Evolutionary conservation across 2,329 filamentous ascomycete species (phyloP).

Genomic region (Alternaria burnsii): DNA sequence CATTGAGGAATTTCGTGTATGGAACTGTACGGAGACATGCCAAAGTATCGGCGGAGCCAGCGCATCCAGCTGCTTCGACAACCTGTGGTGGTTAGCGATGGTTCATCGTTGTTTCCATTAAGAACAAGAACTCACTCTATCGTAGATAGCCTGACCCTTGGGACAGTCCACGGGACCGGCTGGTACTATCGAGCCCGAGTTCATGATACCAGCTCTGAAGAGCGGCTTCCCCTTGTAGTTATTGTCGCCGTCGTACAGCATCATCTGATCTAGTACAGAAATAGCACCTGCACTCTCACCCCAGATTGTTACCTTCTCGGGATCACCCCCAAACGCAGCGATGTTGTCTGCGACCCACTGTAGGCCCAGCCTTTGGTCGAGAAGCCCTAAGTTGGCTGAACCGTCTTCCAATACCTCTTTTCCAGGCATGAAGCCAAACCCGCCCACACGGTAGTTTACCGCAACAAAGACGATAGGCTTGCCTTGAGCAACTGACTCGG

Average conservation of each 20-base stretch:
- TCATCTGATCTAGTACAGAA: constrained; percentile 79
- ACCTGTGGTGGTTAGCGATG: constrained; percentile 62
- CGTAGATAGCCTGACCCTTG: constrained; percentile 68
- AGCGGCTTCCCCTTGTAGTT: constrained; percentile 77
- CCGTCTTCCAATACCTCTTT: constrained; percentile 73
- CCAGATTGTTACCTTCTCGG: constrained; percentile 80
- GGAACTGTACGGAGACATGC: constrained; percentile 58
- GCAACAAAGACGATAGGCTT: constrained; percentile 78
- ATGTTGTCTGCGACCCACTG: constrained; percentile 84
- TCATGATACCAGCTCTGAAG: constrained; percentile 82
- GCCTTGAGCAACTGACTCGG: constrained; percentile 55
- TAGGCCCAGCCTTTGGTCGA: constrained; percentile 76
- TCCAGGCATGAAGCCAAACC: constrained; percentile 77
- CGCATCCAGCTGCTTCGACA: constrained; percentile 57
- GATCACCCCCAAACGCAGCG: constrained; percentile 78
- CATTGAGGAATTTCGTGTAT: constrained; percentile 63
- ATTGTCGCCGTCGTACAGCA: constrained; percentile 75
- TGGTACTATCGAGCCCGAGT: constrained; percentile 51
- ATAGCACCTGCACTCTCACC: constrained; percentile 69
- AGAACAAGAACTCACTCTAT: constrained; percentile 52
- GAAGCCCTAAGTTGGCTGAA: constrained; percentile 73
- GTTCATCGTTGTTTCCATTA: constrained; percentile 49
- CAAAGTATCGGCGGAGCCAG: constrained; percentile 53
- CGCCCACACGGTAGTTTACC: constrained; percentile 79
- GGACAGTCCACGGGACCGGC: constrained; percentile 66